Evolutionary conservation across 768 basidiomycete genomes (phyloP), one percentile per base, ranked within the genome.

Genomic region (Hemileccinum rubropunctum): DNA sequence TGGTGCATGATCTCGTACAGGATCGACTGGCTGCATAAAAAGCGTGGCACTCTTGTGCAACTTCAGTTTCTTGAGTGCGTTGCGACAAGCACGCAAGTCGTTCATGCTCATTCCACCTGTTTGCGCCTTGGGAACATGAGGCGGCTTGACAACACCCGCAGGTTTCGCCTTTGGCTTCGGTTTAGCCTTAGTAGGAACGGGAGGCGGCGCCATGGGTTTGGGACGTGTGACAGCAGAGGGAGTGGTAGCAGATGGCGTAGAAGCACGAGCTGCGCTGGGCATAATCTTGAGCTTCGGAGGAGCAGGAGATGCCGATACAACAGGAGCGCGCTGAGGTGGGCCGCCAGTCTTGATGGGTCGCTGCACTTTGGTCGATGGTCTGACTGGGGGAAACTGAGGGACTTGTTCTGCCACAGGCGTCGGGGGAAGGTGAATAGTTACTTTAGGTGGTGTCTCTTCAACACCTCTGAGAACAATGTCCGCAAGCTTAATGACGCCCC

Each of bases 1-100:
- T 15, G 91, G 91, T 10, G 92, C 94, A 60, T 82, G 79, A 60
- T 97, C 94, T 56, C 92, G 78, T 36, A 95, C 81, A n/a, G 94
- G 94, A 70, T 97, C 94, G n/a, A 98, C 95, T 28, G 95, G 92
- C 51, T 88, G 83, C 36, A 84, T 73, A 70, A 98, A 98, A 46
- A 88, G 60, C 23, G 70, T 65, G 4, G 88, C 84, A 52, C 80
- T 82, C 66, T 89, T 93, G 67, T 92, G 79, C 21, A 78, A 61
- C 60, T 79, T 79, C 28, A 95, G 70, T 64, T 94, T 95, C 76
- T 88, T 87, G 61, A 95, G 67, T 3, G 84, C 86, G 52, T 79
- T 88, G 45, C 83, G 79, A 56, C 82, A 88, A 9, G 86, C 88
- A 44, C 79, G 80, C 51, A 91, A 67, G 62, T 95, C 94, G 42